Evolutionary conservation across 768 basidiomycete genomes (phyloP), one percentile per base, ranked within the genome.

Genomic region (Suillus subluteus): DNA sequence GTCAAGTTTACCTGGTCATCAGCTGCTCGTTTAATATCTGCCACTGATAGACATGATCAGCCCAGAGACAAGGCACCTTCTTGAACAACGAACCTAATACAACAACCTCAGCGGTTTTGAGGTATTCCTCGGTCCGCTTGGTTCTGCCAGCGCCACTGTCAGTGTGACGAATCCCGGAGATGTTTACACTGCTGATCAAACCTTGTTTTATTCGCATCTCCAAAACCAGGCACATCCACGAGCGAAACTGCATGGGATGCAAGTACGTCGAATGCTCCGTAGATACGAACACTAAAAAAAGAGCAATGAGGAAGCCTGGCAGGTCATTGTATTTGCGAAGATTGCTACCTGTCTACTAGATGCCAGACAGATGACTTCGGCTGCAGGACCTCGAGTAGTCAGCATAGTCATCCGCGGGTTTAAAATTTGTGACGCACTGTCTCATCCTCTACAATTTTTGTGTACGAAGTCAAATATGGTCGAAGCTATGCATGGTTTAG

Each of bases 151-250:
- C 1, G 35, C 11, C 18, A 13, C 11, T 35, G 55, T 56, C 12
- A 56, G 55, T 21, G 55, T 13, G 32, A 56, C 11, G 1, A 56
- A 32, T 55, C 18, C 9, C 9, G 54, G 11, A 15, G 18, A n/a
- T 32, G 9, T 35, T 55, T 11, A 35, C 18, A 35, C 11, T 12
- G 32, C 21, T 35, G 2, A 35, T 12, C 55, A 6, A 21, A 56
- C 55, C 55, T 56, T 6, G 54, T 56, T 56, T 56, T 56, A 35
- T 56, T 35, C 18, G 55, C 55, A 56, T 56, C 55, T 21, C 55
- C 55, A 35, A 21, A 56, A 9, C 32, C 55, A n/a, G 55, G 55
- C 4, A 56, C 11, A 9, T 56, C 55, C 3, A 56, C 55, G 2
- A 56, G 32, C 5, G 55, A 2, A 6, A 56, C 18, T 13, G 55